These are phyloP conservation scores for Pontederia paniculata DNA, from an alignment of 176 grass and related monocot species.

Conservation along the genomic window DNA sequence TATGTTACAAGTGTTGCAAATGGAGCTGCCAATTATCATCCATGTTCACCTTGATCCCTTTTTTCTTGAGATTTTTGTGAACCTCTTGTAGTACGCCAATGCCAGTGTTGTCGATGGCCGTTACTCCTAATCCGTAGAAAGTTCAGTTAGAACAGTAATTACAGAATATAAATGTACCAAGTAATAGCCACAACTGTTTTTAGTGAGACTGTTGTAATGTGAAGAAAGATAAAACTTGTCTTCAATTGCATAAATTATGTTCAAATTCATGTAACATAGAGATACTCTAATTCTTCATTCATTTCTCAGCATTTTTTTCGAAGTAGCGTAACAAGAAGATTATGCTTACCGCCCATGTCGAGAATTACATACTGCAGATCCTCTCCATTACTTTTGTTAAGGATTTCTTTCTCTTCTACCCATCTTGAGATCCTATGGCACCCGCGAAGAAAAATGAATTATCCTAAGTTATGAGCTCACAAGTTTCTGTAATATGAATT, in stretches of 20 bases:
- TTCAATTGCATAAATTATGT: too few relatives aligned
- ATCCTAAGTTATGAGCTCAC: too few relatives aligned
- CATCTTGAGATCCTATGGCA: slow-evolving; percentile 66
- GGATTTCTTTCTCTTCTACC: slow-evolving; percentile 54
- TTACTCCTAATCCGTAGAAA: slow-evolving; percentile 39
- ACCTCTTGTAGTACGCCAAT: slow-evolving; percentile 62
- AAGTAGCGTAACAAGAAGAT: neutral
- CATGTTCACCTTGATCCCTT: slow-evolving; percentile 42
- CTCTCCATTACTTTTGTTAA: slow-evolving; percentile 25
- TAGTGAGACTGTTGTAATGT: too few relatives aligned
- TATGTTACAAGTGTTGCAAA: neutral
- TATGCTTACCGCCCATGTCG: slow-evolving; percentile 50
- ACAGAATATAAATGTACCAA: too few relatives aligned
- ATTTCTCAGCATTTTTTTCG: too few relatives aligned
- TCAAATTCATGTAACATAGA: too few relatives aligned
- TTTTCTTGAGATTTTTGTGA: slow-evolving; percentile 43
- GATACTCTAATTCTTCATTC: too few relatives aligned
- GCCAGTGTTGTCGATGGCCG: slow-evolving; percentile 69
- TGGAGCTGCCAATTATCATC: neutral
- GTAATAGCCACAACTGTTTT: too few relatives aligned
- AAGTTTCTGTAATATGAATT: too few relatives aligned
- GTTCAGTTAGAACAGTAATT: slow-evolving; percentile 5
- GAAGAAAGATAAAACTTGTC: too few relatives aligned
- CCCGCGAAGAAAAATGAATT: neutral
- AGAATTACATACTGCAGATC: slow-evolving; percentile 54